These are phyloP conservation scores for Psilocybe cyanescens DNA, from an alignment of 768 basidiomycete species.

Conservation along the genomic window DNA sequence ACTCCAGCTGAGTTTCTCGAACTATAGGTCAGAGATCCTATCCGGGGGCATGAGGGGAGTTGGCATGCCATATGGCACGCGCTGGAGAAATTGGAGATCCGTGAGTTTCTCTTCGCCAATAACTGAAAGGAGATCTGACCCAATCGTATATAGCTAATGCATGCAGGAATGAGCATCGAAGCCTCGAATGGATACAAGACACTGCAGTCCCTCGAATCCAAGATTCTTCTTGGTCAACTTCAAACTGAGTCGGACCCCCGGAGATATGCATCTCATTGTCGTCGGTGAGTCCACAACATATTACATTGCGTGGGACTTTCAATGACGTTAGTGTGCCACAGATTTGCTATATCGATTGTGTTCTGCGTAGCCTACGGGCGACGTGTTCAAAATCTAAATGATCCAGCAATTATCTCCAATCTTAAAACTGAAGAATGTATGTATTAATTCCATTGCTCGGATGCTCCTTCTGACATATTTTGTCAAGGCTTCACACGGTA, in stretches of 20 bases:
- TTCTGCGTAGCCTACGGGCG: conserved; percentile 28
- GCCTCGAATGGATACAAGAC: conserved; percentile 26
- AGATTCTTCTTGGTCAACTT: conserved; percentile 26
- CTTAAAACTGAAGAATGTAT: conserved; percentile 25
- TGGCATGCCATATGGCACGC: conserved; percentile 33
- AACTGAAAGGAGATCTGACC: too few species aligned
- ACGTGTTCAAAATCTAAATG: conserved; percentile 23
- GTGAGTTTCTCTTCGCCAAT: conserved; percentile 20
- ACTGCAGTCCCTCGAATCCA: conserved; percentile 28
- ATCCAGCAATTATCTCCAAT: conserved; percentile 23
- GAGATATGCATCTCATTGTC: conserved; percentile 16
- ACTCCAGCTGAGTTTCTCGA: too few species aligned
- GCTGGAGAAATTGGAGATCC: conserved; percentile 37
- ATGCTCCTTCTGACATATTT: not conserved
- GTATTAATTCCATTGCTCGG: conserved; percentile 6
- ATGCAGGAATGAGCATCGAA: conserved; percentile 28
- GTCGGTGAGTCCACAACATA: conserved; percentile 17
- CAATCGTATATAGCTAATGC: conserved; percentile 23
- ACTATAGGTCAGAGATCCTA: conserved; percentile 32
- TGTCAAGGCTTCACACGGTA: conserved; percentile 4
- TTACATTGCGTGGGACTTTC: too few species aligned
- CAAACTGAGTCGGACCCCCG: conserved; percentile 16
- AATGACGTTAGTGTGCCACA: not conserved
- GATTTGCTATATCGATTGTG: conserved; percentile 25
- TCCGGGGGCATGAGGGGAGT: conserved; percentile 36